Conservation (phyloP, 169 alveolate species). For the Plasmodium blacklocki region DNA sequence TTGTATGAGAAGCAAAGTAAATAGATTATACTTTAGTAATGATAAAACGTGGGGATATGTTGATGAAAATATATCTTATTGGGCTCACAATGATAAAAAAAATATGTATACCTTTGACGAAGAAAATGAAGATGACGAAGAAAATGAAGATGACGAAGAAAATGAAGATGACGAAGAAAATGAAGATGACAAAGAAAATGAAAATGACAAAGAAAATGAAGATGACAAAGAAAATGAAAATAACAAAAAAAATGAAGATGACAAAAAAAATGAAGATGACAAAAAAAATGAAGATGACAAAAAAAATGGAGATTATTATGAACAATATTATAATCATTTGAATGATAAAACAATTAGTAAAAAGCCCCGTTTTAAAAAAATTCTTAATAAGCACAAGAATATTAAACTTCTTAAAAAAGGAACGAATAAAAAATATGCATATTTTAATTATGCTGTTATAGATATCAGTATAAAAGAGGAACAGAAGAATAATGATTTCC, state of each 20-base stretch:
- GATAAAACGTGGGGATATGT: conserved; percentile 32
- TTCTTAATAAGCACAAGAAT: neutral
- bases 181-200: neutral
- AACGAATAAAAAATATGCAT: conserved; percentile 25
- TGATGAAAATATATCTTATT: conserved; percentile 63
- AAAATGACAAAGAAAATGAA: neutral
- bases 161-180: neutral
- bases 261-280: neutral
- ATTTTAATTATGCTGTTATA: conserved; percentile 60
- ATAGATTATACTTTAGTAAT: conserved; percentile 37
- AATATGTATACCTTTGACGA: conserved; percentile 14
- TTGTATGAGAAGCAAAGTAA: conserved; percentile 32
- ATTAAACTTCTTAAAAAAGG: no score
- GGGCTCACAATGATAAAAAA: conserved; percentile 51
- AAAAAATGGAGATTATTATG: neutral
- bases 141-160: neutral
- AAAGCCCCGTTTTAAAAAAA: neutral
- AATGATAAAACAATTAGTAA: neutral
- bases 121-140: conserved; percentile 19
- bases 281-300: neutral
- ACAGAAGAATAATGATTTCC: conserved; percentile 10
- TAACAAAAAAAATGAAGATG: neutral
- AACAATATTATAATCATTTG: neutral
- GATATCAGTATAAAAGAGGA: conserved; percentile 35
- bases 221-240: neutral